These are phyloP conservation scores for Kwoniella botswanensis DNA, from an alignment of 768 basidiomycete genomes.

Conservation along the genomic window DNA sequence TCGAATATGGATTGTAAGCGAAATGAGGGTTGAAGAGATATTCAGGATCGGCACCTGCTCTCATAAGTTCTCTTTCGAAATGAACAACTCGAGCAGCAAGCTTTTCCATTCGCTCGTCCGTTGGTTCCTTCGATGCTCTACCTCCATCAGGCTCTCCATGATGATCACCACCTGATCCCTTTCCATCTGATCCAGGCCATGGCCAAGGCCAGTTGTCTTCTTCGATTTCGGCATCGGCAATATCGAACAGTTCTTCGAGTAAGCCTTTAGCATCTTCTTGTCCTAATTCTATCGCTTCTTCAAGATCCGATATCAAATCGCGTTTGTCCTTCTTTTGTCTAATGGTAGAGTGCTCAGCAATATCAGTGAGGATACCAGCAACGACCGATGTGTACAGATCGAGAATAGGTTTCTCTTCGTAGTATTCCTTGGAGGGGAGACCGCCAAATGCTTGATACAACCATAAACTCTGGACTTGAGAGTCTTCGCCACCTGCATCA, in stretches of 20 bases:
- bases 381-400: conserved; percentile 73
- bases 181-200: conserved; percentile 49
- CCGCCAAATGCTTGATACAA: conserved; percentile 80
- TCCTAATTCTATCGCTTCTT: conserved; percentile 12
- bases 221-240: neutral
- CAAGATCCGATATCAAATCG: conserved; percentile 33
- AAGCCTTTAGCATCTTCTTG: conserved; percentile 69
- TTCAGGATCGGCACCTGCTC: conserved; percentile 75
- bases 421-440: conserved; percentile 94
- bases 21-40: conserved; percentile 74
- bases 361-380: conserved; percentile 67
- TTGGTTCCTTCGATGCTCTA: conserved; percentile 59
- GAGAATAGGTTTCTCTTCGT: conserved; percentile 73
- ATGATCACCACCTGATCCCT: conserved; percentile 18
- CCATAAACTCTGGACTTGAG: conserved; percentile 83
- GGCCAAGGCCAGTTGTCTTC: conserved; percentile 64
- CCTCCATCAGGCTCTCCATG: conserved; percentile 18
- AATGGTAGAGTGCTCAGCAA: conserved; percentile 59
- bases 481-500: conserved; percentile 77
- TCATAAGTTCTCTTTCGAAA: conserved; percentile 78
- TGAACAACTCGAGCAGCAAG: conserved; percentile 73
- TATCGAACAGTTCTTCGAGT: conserved; percentile 9
- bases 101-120: conserved; percentile 65
- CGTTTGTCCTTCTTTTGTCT: conserved; percentile 23
- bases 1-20: conserved; percentile 82